Percentiles rank a stretch among this genome's conserved stretches.
phyloP scores from a whole-genome alignment of 352 stramenopile species.

The Globisporangium radiosum region DNA sequence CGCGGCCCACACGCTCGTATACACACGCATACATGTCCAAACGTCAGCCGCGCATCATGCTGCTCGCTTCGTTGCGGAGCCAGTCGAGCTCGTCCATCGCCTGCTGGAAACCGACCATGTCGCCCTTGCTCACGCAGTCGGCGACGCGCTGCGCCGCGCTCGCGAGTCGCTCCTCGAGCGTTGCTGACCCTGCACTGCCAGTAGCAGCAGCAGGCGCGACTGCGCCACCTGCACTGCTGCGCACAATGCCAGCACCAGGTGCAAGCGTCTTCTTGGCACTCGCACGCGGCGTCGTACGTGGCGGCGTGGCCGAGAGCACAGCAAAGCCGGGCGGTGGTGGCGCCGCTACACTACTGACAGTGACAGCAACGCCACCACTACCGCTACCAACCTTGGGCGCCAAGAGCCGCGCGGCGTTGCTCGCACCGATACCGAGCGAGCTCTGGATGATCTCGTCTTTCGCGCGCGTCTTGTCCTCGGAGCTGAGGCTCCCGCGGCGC shows the following conservation, averaged over 20 bases:
- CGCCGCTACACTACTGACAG: not conserved
- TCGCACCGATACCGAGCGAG: slow-evolving; percentile 69
- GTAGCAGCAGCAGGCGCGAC: not conserved
- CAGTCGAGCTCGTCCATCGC: slow-evolving; percentile 78
- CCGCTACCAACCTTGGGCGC: slow-evolving; percentile 34
- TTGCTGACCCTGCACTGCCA: slow-evolving; percentile 12
- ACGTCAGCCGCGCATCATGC: slow-evolving; percentile 57
- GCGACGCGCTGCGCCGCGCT: slow-evolving; percentile 59
- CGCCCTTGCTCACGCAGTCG: slow-evolving; percentile 66
- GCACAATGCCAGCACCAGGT: slow-evolving; percentile 49
- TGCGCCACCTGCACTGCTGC: slow-evolving; percentile 10
- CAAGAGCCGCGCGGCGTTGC: slow-evolving; percentile 49
- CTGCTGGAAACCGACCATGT: slow-evolving; percentile 78
- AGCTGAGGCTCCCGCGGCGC: slow-evolving; percentile 70
- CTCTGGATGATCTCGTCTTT: slow-evolving; percentile 87
- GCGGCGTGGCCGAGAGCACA: slow-evolving; percentile 25
- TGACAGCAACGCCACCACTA: slow-evolving; percentile 9
- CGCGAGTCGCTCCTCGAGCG: slow-evolving; percentile 62
- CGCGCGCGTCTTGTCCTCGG: slow-evolving; percentile 73
- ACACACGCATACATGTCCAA: too few relatives aligned
- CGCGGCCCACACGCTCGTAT: too few relatives aligned
- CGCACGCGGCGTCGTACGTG: slow-evolving; percentile 43
- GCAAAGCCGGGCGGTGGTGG: slow-evolving; percentile 44
- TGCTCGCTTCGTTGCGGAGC: slow-evolving; percentile 73
- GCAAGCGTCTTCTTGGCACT: slow-evolving; percentile 42